Evolutionary conservation across 345 rosid genomes (phyloP).

Genomic region (Isatis tinctoria): DNA sequence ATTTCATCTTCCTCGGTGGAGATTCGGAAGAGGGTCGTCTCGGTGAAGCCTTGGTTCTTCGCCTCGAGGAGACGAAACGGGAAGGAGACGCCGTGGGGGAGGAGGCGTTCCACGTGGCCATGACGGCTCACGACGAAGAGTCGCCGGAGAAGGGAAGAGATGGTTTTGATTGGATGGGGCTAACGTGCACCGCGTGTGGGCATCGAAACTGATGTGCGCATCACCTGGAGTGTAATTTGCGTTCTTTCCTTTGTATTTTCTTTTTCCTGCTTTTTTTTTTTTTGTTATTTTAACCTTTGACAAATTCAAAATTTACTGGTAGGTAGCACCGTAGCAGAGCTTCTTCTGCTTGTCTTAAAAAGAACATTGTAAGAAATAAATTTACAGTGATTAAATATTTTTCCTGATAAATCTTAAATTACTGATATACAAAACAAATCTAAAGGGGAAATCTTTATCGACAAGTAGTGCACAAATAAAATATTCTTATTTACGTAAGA

Average conservation of each 20-base stretch:
- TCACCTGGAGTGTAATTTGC: conserved; percentile 29
- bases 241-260: conserved; percentile 2
- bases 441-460: background rate
- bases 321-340: background rate
- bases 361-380: background rate
- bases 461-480: background rate
- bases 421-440: background rate
- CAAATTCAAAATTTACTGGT: conserved; percentile 20
- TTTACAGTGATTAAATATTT: background rate
- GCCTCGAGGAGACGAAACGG: conserved; percentile 35
- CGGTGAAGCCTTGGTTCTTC: conserved; percentile 46
- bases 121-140: conserved; percentile 11
- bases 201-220: conserved; percentile 44
- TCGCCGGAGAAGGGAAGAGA: conserved; percentile 14
- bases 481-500: background rate
- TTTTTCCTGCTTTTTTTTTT: background rate
- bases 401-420: background rate
- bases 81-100: conserved; percentile 33
- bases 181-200: conserved; percentile 40
- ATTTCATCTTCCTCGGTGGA: conserved; percentile 50
- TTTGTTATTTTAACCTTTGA: conserved; percentile 13
- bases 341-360: background rate
- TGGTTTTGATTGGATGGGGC: conserved; percentile 21
- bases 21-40: conserved; percentile 39
- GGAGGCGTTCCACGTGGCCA: conserved; percentile 33